Evolutionary conservation across 108 stramenopile genomes (phyloP), one percentile per base, ranked within the genome.

Genomic region (Skeletonema marinoi): DNA sequence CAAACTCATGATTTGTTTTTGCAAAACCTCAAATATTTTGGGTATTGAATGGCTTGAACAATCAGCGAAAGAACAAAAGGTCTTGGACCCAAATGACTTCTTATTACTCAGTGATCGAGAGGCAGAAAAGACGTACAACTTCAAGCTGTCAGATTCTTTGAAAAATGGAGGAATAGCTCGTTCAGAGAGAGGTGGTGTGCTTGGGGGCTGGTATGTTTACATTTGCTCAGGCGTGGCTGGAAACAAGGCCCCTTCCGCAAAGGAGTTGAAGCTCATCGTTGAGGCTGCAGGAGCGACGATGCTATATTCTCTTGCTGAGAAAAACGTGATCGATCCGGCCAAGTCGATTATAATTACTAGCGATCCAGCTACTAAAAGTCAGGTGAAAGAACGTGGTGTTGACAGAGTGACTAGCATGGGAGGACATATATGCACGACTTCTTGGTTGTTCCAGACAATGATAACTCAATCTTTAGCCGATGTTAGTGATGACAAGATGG

Each of bases 281-380:
- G 73, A 70, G 14, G 73, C 85, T 30, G 86, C 87, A 16, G 87
- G 87, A 14, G 89, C 83, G 9, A 65, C 54, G 32, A 62, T 86
- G 70, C 19, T 86, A 50, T 51, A 60, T 38, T 81, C 86, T 66
- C 44, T 81, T 2, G 33, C 58, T 19, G 31, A 62, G 21, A 36
- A 51, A 4, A n/a, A 73, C 25, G 70, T 50, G 32, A 63, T 63
- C 25, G 78, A 84, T 71, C 69, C 78, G 6, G 1, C 32, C 19
- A 75, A 84, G 66, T 68, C 74, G 51, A 70, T 84, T n/a, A 56
- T 84, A 2, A 42, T 84, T 38, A 84, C 83, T 3, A 73, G 71
- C 19, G 83, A 84, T 48, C 79, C 83, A 2, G 68, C 65, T 32
- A 80, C 68, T 14, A 32, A 69, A 19, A 56, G 69, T 4, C 83